These are phyloP conservation scores for Psilocybe azurescens DNA, from an alignment of 768 basidiomycete species.

Conservation along the genomic window DNA sequence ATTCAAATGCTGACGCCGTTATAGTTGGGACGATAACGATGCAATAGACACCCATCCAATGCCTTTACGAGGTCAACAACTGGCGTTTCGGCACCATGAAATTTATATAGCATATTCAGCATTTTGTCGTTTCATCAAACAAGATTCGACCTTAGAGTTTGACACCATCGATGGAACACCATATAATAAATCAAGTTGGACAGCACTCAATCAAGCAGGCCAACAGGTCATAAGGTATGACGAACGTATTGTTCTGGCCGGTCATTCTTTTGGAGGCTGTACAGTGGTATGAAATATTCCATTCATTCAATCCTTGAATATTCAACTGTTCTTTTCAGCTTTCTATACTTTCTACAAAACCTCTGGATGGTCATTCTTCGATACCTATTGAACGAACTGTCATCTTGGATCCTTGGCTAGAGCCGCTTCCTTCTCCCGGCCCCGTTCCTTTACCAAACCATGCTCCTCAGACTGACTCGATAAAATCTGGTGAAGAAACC, in stretches of 20 bases:
- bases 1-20: neutral
- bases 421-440: slow-evolving; percentile 70
- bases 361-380: slow-evolving; percentile 41
- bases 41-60: slow-evolving; percentile 34
- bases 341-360: slow-evolving; percentile 56
- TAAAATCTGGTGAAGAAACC: slow-evolving; percentile 3
- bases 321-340: slow-evolving; percentile 43
- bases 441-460: slow-evolving; percentile 38
- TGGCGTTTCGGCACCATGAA: slow-evolving; percentile 72
- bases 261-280: slow-evolving; percentile 55
- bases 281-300: slow-evolving; percentile 39
- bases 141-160: slow-evolving; percentile 37
- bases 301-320: slow-evolving; percentile 5
- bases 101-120: slow-evolving; percentile 66
- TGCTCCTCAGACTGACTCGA: neutral
- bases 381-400: slow-evolving; percentile 65
- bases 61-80: slow-evolving; percentile 70
- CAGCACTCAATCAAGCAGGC: slow-evolving; percentile 22
- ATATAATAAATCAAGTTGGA: slow-evolving; percentile 50
- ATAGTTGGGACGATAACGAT: slow-evolving; percentile 35
- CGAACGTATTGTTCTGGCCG: slow-evolving; percentile 43
- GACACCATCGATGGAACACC: slow-evolving; percentile 40
- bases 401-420: slow-evolving; percentile 85
- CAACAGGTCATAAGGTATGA: slow-evolving; percentile 35
- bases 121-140: slow-evolving; percentile 58